A percentile compares a stretch with the other conserved stretches of the same genome.
Evolutionary conservation across 2,329 filamentous ascomycete genomes (phyloP).

Genomic region (Monosporascus sp.): DNA sequence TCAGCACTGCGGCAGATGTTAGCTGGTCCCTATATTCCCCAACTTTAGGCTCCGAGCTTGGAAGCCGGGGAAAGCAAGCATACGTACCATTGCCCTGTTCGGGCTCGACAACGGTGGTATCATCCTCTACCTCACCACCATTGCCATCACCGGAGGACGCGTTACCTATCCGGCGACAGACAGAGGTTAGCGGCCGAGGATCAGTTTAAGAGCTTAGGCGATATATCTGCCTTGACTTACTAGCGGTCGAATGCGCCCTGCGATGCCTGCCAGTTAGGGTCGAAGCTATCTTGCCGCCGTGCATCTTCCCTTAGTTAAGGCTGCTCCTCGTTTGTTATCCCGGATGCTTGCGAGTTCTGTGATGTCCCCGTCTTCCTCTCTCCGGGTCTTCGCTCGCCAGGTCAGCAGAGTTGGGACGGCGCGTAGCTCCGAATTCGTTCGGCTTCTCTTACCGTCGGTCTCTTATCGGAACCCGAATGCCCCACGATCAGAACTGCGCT

Average conservation of each 20-base stretch:
- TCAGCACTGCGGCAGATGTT: constrained; percentile 61
- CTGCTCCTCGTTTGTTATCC: neutral
- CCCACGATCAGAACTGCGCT: neutral
- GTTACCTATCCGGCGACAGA: constrained; percentile 16
- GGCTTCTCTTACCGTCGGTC: neutral
- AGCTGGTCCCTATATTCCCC: constrained; percentile 1
- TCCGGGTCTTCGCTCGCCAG: too few relatives aligned
- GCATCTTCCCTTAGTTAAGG: constrained; percentile 12
- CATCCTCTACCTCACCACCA: constrained; percentile 50
- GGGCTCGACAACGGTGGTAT: constrained; percentile 78
- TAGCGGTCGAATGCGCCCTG: constrained; percentile 22
- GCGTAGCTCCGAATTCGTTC: neutral
- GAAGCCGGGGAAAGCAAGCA: neutral
- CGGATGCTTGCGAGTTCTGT: neutral
- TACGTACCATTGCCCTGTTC: constrained; percentile 88
- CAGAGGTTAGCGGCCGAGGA: constrained; percentile 7
- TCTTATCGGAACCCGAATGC: neutral
- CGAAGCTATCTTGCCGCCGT: constrained; percentile 20
- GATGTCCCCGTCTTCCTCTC: neutral
- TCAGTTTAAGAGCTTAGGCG: neutral
- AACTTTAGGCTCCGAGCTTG: neutral
- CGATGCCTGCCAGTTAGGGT: constrained; percentile 19
- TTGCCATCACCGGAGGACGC: constrained; percentile 49
- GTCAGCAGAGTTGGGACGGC: neutral
- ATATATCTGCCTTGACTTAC: constrained; percentile 13